A percentile compares a stretch with the other conserved stretches of the same genome.
These are phyloP conservation scores for Russula olivacea DNA, from an alignment of 768 basidiomycete species.

Conservation along the genomic window DNA sequence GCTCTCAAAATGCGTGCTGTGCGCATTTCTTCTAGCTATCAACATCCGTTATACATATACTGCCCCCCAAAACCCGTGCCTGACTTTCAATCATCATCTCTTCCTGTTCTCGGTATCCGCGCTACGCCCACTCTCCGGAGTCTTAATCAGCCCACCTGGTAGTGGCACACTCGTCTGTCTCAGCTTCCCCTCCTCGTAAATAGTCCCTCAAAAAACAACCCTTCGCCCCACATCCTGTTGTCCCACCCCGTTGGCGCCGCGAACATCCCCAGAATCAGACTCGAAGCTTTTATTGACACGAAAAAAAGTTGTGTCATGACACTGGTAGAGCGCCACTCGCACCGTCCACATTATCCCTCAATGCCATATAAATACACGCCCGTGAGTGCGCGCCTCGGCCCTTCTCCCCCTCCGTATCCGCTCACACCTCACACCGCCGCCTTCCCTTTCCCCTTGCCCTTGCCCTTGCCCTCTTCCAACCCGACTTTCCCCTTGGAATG, in stretches of 20 bases:
- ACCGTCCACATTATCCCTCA: conserved; percentile 12
- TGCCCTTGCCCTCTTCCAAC: neutral
- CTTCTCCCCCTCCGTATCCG: conserved; percentile 3
- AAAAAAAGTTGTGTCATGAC: conserved; percentile 23
- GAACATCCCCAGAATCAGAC: neutral
- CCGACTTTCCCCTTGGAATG: conserved; percentile 13
- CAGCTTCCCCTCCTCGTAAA: neutral
- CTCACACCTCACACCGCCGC: conserved; percentile 1
- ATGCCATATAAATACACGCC: conserved; percentile 26
- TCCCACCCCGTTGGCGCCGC: conserved; percentile 4
- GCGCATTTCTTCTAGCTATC: conserved; percentile 8
- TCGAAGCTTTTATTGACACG: neutral
- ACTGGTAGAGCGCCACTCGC: conserved; percentile 21
- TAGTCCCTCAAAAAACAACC: neutral
- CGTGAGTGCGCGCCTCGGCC: conserved; percentile 18
- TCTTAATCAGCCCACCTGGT: conserved; percentile 1
- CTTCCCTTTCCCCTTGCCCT: neutral
- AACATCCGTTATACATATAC: conserved; percentile 14
- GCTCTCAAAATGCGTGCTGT: conserved; percentile 20
- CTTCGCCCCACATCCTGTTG: neutral
- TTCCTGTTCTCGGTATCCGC: conserved; percentile 4
- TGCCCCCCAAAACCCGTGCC: conserved; percentile 11
- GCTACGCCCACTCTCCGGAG: conserved; percentile 15
- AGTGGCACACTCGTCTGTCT: neutral
- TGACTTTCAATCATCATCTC: conserved; percentile 1